These are phyloP conservation scores for Rubia balearica DNA, from an alignment of 305 asterid genomes.

Conservation along the genomic window DNA sequence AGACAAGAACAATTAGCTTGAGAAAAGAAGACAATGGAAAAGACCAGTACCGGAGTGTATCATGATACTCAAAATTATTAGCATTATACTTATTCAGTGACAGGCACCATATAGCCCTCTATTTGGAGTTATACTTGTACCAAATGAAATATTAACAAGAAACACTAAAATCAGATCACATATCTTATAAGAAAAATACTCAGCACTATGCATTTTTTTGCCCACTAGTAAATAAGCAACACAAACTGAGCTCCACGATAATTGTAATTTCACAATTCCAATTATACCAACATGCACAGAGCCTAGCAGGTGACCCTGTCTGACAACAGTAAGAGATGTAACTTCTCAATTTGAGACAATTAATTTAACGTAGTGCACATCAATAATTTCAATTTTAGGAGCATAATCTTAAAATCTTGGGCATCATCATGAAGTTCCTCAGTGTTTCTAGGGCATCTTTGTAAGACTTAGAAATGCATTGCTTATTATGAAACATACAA, in stretches of 20 bases:
- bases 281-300: not conserved
- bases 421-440: conserved; percentile 7
- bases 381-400: not conserved
- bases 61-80: not conserved
- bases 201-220: too few relatives aligned
- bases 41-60: not conserved
- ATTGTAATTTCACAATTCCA: not conserved
- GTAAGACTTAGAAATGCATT: not conserved
- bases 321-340: not conserved
- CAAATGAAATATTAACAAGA: not conserved
- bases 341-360: not conserved
- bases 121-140: not conserved
- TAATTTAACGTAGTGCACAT: not conserved
- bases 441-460: not conserved
- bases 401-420: not conserved
- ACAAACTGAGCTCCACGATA: not conserved
- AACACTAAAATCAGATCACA: not conserved
- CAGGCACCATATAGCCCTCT: not conserved
- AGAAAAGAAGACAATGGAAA: not conserved
- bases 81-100: not conserved
- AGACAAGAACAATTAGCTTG: not conserved
- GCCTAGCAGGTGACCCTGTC: not conserved
- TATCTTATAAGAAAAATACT: not conserved
- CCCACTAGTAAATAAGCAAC: not conserved
- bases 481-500: not conserved